These are phyloP conservation scores for Pleurotus citrinopileatus DNA, from an alignment of 768 basidiomycete genomes.

Conservation along the genomic window DNA sequence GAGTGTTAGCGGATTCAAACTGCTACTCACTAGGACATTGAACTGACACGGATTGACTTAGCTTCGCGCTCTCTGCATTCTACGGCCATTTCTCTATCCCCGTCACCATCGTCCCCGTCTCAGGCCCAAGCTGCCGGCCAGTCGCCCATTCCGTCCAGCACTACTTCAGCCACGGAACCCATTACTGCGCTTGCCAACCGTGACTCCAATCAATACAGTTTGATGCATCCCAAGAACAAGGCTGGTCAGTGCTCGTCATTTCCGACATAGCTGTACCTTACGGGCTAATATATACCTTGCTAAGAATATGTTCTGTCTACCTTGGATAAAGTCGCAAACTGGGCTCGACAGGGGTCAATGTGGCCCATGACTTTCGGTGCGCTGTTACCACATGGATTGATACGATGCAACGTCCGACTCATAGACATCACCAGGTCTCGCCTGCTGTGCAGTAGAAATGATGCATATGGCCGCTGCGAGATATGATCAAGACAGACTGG, in stretches of 20 bases:
- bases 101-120: background rate
- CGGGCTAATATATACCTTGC: conserved; percentile 4
- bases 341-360: conserved; percentile 97
- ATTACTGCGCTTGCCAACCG: conserved; percentile 71
- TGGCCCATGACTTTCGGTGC: conserved; percentile 98
- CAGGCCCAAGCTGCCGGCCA: conserved; percentile 28
- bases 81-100: background rate
- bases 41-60: background rate
- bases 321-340: conserved; percentile 94
- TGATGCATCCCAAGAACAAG: conserved; percentile 87
- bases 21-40: background rate
- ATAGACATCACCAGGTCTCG: conserved; percentile 59
- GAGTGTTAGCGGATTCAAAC: background rate
- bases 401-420: conserved; percentile 2
- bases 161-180: conserved; percentile 49
- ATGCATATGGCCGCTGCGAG: conserved; percentile 99
- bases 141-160: conserved; percentile 34
- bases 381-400: conserved; percentile 13
- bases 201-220: conserved; percentile 79
- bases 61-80: background rate
- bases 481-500: conserved; percentile 97
- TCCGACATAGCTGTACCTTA: background rate
- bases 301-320: conserved; percentile 95
- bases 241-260: conserved; percentile 83
- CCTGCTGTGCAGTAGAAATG: conserved; percentile 99